Evolutionary conservation across 2,329 filamentous ascomycete species (phyloP), one percentile per base, ranked within the genome.

Genomic region (Fusarium bulbicola): DNA sequence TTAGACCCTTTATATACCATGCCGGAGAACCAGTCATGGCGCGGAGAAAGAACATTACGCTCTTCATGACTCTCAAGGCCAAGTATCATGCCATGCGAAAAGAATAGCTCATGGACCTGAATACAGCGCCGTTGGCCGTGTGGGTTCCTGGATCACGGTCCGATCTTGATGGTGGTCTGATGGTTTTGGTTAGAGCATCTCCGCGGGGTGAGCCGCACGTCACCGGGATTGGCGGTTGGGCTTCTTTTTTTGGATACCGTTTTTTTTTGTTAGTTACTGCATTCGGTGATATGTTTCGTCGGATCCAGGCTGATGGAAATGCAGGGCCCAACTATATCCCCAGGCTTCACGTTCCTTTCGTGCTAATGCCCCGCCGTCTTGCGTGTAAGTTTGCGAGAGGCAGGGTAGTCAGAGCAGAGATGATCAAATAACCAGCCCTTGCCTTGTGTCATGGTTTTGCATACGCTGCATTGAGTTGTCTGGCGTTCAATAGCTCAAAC

Each of bases 131-230:
- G 59, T 26, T 71, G 45, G 39, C 62, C 58, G 50, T 53, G 70
- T 68, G 60, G 54, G 57, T 72, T 72, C 50, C 68, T 72, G 72
- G 63, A 64, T 76, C 66, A 72, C 59, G 57, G 61, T 52, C 66
- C 60, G 74, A 62, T 64, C 46, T 62, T 56, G 45, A 65, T 24
- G 58, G 60, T 78, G 76, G 76, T 62, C 76, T 74, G 75, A 78
- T 66, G 59, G 53, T 53, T 63, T 54, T 74, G 72, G 59, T 53
- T 52, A 57, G 39, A 34, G 68, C 63, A 78, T 78, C 76, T 78
- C 76, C 76, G 76, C 76, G 76, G 76, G 58, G 42, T 42, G 54
- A 42, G 45, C 50, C 34, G 34, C 36, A 54, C 26, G 36, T 54
- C 15, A 54, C 50, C 40, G 46, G 26, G 58, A 40, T 53, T 61